Percentiles rank a stretch among this genome's conserved stretches.
phyloP scores from a whole-genome alignment of 768 basidiomycete species.

The Pilatotrama ljubarskyi region DNA sequence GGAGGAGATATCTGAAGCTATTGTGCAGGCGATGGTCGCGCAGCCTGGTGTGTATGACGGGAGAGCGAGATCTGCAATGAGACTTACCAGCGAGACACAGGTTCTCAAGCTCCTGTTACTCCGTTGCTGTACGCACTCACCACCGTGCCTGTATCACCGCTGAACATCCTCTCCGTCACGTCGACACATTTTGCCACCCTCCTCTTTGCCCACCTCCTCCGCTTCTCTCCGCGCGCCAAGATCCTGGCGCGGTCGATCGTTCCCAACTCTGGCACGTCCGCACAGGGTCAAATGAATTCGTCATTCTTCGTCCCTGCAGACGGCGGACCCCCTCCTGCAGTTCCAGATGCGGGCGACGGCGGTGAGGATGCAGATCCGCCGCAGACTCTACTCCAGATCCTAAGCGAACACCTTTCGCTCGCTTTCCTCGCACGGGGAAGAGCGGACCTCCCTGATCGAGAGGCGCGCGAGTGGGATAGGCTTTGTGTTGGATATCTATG shows the following conservation, averaged over 20 bases:
- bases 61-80: neutral
- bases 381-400: slow-evolving; percentile 76
- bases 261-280: slow-evolving; percentile 42
- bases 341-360: slow-evolving; percentile 37
- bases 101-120: slow-evolving; percentile 49
- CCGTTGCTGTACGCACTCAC: slow-evolving; percentile 72
- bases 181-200: slow-evolving; percentile 75
- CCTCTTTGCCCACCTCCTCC: slow-evolving; percentile 78
- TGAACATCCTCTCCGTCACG: slow-evolving; percentile 56
- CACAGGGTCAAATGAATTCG: slow-evolving; percentile 35
- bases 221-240: slow-evolving; percentile 66
- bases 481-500: slow-evolving; percentile 84
- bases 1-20: slow-evolving; percentile 67
- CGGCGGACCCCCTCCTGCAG: slow-evolving; percentile 36
- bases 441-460: slow-evolving; percentile 62
- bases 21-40: slow-evolving; percentile 74
- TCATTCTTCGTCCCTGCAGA: slow-evolving; percentile 82
- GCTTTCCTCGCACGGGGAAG: slow-evolving; percentile 77
- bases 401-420: slow-evolving; percentile 89
- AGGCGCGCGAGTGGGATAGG: slow-evolving; percentile 88
- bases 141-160: slow-evolving; percentile 58
- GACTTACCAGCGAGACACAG: slow-evolving; percentile 27
- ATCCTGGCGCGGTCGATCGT: slow-evolving; percentile 61
- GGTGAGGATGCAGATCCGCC: slow-evolving; percentile 50
- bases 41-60: slow-evolving; percentile 44